These are phyloP conservation scores for Hypoxylon fragiforme DNA, from an alignment of 495 filamentous ascomycete genomes.

Conservation along the genomic window DNA sequence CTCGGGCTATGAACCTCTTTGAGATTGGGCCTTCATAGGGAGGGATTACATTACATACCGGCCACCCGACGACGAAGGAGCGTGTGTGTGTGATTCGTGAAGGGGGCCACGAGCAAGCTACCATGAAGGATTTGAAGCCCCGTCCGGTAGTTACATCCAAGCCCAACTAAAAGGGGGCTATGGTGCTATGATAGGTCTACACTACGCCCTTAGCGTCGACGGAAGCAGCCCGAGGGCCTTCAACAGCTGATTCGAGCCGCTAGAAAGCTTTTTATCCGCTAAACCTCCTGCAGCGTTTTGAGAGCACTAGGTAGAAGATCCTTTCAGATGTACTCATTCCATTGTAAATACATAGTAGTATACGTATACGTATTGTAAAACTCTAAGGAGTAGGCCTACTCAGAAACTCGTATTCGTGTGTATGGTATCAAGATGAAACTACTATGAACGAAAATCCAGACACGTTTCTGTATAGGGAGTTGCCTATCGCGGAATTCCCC, in stretches of 20 bases:
- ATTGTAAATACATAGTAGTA: too few species aligned
- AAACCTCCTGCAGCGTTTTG: not conserved
- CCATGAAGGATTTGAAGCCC: slow-evolving; percentile 26
- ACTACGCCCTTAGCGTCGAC: slow-evolving; percentile 8
- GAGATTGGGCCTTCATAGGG: slow-evolving; percentile 1
- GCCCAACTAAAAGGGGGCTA: slow-evolving; percentile 1
- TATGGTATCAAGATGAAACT: too few species aligned
- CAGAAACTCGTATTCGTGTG: too few species aligned
- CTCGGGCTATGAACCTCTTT: too few species aligned
- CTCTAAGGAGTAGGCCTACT: too few species aligned
- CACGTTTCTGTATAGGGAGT: too few species aligned
- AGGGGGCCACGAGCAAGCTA: slow-evolving; percentile 6
- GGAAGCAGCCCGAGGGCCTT: not conserved
- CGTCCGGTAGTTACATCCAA: slow-evolving; percentile 15
- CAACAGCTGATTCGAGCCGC: not conserved
- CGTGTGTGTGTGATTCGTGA: slow-evolving; percentile 12
- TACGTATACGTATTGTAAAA: too few species aligned
- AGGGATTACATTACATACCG: not conserved
- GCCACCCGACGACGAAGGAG: not conserved
- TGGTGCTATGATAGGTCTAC: slow-evolving; percentile 8
- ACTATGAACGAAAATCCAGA: too few species aligned
- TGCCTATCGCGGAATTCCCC: too few species aligned
- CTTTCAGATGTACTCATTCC: not conserved
- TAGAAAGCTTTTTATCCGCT: not conserved
- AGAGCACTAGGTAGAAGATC: not conserved